Percentiles rank a stretch among this genome's conserved stretches.
Evolutionary conservation across 768 basidiomycete genomes (phyloP).

Genomic region (Pleurotus platypus): DNA sequence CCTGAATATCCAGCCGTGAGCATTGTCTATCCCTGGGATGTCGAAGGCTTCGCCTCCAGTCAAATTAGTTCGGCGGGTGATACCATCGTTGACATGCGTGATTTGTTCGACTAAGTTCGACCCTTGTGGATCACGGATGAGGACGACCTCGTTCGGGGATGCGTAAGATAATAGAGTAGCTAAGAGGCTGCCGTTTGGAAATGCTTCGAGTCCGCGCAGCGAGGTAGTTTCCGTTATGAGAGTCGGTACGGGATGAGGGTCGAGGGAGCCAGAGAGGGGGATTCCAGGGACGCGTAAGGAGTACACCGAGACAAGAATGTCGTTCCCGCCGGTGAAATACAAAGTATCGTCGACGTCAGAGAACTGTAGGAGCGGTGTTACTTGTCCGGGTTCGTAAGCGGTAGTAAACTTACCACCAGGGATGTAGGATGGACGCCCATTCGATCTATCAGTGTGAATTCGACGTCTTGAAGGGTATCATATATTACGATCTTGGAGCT

Average conservation of each 20-base stretch:
- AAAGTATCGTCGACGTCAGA: background rate
- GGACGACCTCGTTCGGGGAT: background rate
- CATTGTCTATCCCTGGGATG: background rate
- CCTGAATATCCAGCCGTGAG: background rate
- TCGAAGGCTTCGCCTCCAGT: background rate
- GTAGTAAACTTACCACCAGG: background rate
- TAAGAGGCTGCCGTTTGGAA: background rate
- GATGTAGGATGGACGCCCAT: background rate
- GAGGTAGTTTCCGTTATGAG: background rate
- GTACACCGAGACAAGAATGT: background rate
- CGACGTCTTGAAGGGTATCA: background rate
- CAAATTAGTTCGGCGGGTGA: background rate
- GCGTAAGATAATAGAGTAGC: background rate
- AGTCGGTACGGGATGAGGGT: background rate
- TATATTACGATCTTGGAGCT: background rate
- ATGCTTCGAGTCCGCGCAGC: background rate
- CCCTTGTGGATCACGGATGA: background rate
- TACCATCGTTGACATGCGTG: background rate
- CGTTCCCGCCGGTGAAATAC: background rate
- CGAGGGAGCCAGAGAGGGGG: background rate
- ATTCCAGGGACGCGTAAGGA: background rate
- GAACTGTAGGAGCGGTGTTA: background rate
- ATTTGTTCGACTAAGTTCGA: background rate
- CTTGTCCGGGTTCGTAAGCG: background rate
- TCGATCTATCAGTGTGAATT: background rate